Evolutionary conservation across 352 stramenopile species (phyloP).

Genomic region (Plasmopara viticola): DNA sequence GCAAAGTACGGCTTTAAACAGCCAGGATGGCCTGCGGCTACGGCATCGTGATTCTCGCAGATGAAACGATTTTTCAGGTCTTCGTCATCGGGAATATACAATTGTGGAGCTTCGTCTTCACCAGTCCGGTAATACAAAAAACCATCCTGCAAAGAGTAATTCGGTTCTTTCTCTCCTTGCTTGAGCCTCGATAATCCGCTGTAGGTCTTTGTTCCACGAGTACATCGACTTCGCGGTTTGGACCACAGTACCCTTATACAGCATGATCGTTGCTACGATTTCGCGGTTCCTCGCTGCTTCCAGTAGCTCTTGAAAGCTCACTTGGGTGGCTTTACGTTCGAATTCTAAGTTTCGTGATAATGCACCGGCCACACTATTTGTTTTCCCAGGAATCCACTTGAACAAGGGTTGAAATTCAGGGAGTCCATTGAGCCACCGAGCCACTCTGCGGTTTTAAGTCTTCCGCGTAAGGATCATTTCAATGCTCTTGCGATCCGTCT

Average conservation of each 20-base stretch:
- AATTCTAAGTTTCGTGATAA: slow-evolving; percentile 6
- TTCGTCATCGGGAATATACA: slow-evolving; percentile 14
- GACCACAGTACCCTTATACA: background rate
- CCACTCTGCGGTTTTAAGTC: slow-evolving; percentile 11
- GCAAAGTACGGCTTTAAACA: slow-evolving; percentile 1
- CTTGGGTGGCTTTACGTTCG: slow-evolving; percentile 8
- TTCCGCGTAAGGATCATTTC: slow-evolving; percentile 16
- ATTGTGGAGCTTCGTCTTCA: slow-evolving; percentile 1
- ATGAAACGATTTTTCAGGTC: slow-evolving; percentile 15
- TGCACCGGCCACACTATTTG: slow-evolving; percentile 3
- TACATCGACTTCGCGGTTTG: background rate
- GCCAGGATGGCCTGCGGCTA: slow-evolving; percentile 1
- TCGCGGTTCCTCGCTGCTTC: slow-evolving; percentile 5
- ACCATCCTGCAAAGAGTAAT: background rate
- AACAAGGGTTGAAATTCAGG: slow-evolving; percentile 8
- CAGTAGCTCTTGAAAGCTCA: slow-evolving; percentile 8
- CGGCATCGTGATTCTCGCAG: slow-evolving; percentile 12
- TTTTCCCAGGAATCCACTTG: slow-evolving; percentile 11
- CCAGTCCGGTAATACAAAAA: slow-evolving; percentile 8
- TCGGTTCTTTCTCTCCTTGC: background rate
- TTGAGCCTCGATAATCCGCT: slow-evolving; percentile 2
- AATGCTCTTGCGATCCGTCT: slow-evolving; percentile 10
- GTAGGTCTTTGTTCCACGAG: background rate
- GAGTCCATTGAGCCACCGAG: slow-evolving; percentile 13
- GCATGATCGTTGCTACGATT: slow-evolving; percentile 4